Percentiles rank a stretch among this genome's conserved stretches.
Evolutionary conservation across 306 rosid species (phyloP).

Genomic region (Bauhinia variegata): DNA sequence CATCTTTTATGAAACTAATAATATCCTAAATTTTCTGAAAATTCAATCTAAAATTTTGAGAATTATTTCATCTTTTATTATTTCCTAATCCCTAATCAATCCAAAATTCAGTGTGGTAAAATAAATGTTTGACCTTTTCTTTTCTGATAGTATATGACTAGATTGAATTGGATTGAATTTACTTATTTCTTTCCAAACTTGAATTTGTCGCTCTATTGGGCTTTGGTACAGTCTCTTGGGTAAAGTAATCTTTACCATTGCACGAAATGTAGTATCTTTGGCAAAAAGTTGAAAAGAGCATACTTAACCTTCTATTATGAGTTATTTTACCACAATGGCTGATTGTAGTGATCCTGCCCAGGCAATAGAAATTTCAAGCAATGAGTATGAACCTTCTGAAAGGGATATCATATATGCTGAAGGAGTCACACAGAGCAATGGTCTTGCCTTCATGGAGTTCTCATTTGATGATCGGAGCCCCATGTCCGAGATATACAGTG

Average conservation of each 20-base stretch:
- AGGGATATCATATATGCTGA: constrained; percentile 80
- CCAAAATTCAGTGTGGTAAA: not conserved
- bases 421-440: constrained; percentile 90
- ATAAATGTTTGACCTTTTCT: constrained; percentile 1
- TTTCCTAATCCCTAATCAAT: too few species aligned
- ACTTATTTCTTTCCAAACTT: constrained; percentile 13
- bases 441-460: constrained; percentile 80
- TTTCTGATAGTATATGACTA: constrained; percentile 8
- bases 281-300: constrained; percentile 14
- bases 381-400: constrained; percentile 87
- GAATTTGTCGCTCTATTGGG: constrained; percentile 7
- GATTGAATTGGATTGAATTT: constrained; percentile 14
- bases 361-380: constrained; percentile 92
- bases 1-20: too few species aligned
- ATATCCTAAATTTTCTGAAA: too few species aligned
- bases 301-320: constrained; percentile 17
- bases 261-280: constrained; percentile 1
- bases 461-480: constrained; percentile 86
- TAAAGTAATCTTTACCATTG: not conserved
- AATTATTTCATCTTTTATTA: too few species aligned
- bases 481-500: constrained; percentile 75
- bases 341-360: constrained; percentile 41
- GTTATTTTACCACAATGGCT: constrained; percentile 13
- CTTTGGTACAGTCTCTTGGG: constrained; percentile 2
- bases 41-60: too few species aligned